Evolutionary conservation across 2,329 filamentous ascomycete genomes (phyloP).

Genomic region (Clarireedia hainanense): DNA sequence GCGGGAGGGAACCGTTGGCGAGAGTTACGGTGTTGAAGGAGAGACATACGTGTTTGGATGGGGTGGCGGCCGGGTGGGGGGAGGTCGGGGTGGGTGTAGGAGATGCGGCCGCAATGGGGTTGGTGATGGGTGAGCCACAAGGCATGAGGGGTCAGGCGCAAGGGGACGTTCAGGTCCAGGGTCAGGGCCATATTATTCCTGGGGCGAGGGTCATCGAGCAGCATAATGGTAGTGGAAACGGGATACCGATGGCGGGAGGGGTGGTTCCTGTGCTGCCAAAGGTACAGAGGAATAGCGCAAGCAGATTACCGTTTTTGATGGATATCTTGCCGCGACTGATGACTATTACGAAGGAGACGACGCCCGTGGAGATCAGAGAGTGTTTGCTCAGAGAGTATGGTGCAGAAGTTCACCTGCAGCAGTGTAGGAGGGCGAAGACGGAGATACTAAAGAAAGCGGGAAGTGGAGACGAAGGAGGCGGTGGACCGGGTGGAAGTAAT

Average conservation of each 20-base stretch:
- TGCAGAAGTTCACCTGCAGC: slow-evolving; percentile 28
- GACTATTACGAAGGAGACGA: slow-evolving; percentile 49
- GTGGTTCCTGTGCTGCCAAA: slow-evolving; percentile 25
- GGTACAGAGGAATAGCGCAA: slow-evolving; percentile 28
- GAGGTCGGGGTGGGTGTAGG: neutral
- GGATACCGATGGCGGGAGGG: slow-evolving; percentile 11
- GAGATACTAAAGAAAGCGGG: slow-evolving; percentile 27
- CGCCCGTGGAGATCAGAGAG: slow-evolving; percentile 51
- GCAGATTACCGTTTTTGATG: slow-evolving; percentile 45
- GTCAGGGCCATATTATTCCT: slow-evolving; percentile 5
- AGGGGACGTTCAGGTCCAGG: slow-evolving; percentile 5
- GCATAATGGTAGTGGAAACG: slow-evolving; percentile 25
- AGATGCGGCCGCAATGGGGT: slow-evolving; percentile 11
- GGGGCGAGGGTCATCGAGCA: slow-evolving; percentile 20
- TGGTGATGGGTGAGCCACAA: neutral
- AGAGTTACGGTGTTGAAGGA: slow-evolving; percentile 27
- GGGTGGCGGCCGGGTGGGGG: slow-evolving; percentile 8
- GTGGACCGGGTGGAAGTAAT: slow-evolving; percentile 12
- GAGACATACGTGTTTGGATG: slow-evolving; percentile 28
- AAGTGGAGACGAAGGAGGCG: slow-evolving; percentile 5
- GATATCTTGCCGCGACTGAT: slow-evolving; percentile 54
- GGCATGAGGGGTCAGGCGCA: slow-evolving; percentile 1
- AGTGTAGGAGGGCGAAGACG: slow-evolving; percentile 28
- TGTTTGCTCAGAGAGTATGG: slow-evolving; percentile 37
- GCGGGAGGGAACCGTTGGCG: slow-evolving; percentile 24